These are phyloP conservation scores for Fragaria ananassa DNA, from an alignment of 306 rosid genomes.

Conservation along the genomic window DNA sequence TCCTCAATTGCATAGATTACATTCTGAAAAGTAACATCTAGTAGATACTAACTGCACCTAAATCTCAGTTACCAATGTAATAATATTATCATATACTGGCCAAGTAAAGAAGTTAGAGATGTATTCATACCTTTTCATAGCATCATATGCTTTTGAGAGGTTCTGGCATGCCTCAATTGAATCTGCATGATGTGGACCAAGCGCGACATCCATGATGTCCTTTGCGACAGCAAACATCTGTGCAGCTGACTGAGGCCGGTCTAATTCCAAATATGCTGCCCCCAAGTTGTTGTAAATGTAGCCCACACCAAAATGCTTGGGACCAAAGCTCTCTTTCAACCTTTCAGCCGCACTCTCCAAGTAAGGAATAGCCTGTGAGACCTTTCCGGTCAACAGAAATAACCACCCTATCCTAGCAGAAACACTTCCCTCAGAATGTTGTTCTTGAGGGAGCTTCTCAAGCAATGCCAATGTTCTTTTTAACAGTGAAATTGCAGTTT, in stretches of 20 bases:
- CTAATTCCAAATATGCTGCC: slow-evolving; percentile 89
- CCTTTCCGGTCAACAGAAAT: slow-evolving; percentile 80
- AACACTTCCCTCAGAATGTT: slow-evolving; percentile 83
- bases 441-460: slow-evolving; percentile 88
- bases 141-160: slow-evolving; percentile 85
- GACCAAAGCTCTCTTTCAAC: slow-evolving; percentile 84
- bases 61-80: slow-evolving; percentile 13
- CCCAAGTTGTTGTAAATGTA: slow-evolving; percentile 93
- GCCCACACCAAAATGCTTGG: slow-evolving; percentile 94
- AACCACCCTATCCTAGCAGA: slow-evolving; percentile 94
- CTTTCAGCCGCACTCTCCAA: slow-evolving; percentile 89
- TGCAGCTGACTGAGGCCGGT: slow-evolving; percentile 90
- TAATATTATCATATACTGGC: slow-evolving; percentile 14
- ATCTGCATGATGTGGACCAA: slow-evolving; percentile 89
- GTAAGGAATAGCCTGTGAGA: slow-evolving; percentile 76
- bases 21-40: neutral
- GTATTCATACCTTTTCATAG: slow-evolving; percentile 60
- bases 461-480: slow-evolving; percentile 68
- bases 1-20: neutral
- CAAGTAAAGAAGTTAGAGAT: slow-evolving; percentile 15
- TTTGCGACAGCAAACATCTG: slow-evolving; percentile 91
- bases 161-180: slow-evolving; percentile 87
- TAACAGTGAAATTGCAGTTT: slow-evolving; percentile 75
- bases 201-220: slow-evolving; percentile 91
- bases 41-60: neutral